A percentile compares a stretch with the other conserved stretches of the same genome.
These are phyloP conservation scores for Artomyces pyxidatus DNA, from an alignment of 768 basidiomycete species.

Conservation along the genomic window DNA sequence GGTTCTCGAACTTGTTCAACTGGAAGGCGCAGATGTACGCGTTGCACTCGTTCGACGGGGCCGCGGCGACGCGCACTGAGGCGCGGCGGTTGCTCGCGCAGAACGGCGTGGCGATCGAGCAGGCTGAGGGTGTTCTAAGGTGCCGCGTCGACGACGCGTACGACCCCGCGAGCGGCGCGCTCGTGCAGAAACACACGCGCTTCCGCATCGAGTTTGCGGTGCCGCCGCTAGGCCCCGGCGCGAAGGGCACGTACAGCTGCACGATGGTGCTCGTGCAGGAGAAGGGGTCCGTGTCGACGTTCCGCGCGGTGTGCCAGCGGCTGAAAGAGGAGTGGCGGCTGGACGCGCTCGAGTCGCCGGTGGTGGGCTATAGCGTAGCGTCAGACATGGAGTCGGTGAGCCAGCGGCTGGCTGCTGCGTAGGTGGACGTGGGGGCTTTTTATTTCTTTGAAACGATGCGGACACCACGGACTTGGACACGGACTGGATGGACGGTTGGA, in stretches of 20 bases:
- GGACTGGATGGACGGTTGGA: too few relatives aligned
- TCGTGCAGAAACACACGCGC: conserved; percentile 63
- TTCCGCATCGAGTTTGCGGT: conserved; percentile 76
- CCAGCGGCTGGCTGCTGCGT: too few relatives aligned
- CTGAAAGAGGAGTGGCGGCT: conserved; percentile 62
- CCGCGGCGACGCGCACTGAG: conserved; percentile 55
- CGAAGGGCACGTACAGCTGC: conserved; percentile 37
- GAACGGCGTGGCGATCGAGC: conserved; percentile 53
- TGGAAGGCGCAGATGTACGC: conserved; percentile 63
- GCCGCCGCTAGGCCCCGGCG: conserved; percentile 15
- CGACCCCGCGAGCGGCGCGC: conserved; percentile 30
- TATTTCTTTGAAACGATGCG: too few relatives aligned
- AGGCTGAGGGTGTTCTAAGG: conserved; percentile 45
- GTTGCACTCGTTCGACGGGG: conserved; percentile 49
- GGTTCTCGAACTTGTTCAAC: conserved; percentile 94
- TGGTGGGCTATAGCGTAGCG: too few relatives aligned
- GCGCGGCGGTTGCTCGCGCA: conserved; percentile 54
- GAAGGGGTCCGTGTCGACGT: conserved; percentile 85
- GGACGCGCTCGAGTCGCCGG: conserved; percentile 21
- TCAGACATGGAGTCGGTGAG: too few relatives aligned
- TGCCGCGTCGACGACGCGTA: conserved; percentile 45
- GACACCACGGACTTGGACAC: too few relatives aligned
- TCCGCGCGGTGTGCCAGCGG: conserved; percentile 67
- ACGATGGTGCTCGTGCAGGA: conserved; percentile 77
- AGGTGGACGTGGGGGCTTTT: too few relatives aligned